Evolutionary conservation across 2,329 filamentous ascomycete genomes (phyloP), one percentile per base, ranked within the genome.

Genomic region (Leptographium radiaticola): DNA sequence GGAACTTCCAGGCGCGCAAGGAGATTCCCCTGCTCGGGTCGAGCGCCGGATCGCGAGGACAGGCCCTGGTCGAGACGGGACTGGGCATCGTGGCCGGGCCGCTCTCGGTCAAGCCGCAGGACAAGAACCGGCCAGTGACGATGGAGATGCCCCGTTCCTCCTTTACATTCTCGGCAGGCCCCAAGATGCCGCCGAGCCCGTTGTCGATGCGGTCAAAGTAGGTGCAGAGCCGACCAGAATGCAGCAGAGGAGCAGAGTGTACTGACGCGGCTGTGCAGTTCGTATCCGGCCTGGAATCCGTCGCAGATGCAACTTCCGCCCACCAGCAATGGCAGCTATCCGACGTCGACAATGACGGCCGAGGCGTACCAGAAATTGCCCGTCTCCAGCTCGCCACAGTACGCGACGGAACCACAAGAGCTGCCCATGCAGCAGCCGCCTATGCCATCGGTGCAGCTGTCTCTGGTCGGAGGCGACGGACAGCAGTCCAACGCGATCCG

Each of bases 1-100:
- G 91, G 40, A 97, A 97, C 68, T 97, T 97, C 67, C 89, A 95
- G 67, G 86, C 89, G 11, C 79, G 91, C 52, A 96, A 95, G 67
- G 91, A 97, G 67, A 86, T 95, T 57, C 89, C 91, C 2, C 76
- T 97, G 48, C 79, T 89, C 53, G 87, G 87, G 18, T 82, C 79
- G 16, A 88, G 86, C 59, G 84, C 84, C 25, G 83, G 84, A 31
- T 87, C 87, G 33, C 77, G 85, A n/a, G 82, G 89, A 43, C 90
- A 93, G 65, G 83, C 82, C 39, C 70, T 83, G 48, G 79, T 82
- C n/a, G 79, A 81, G 64, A 81, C 77, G 0, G 79, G 79, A 3
- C 63, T 81, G 36, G 78, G 79, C 8, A 79, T 82, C 55, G 78
- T 81, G 46, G 77, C 79, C 6, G 77, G 79, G 8, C 73, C 77